These are phyloP conservation scores for Candida alai DNA, from an alignment of 805 yeast genomes.

Conservation along the genomic window DNA sequence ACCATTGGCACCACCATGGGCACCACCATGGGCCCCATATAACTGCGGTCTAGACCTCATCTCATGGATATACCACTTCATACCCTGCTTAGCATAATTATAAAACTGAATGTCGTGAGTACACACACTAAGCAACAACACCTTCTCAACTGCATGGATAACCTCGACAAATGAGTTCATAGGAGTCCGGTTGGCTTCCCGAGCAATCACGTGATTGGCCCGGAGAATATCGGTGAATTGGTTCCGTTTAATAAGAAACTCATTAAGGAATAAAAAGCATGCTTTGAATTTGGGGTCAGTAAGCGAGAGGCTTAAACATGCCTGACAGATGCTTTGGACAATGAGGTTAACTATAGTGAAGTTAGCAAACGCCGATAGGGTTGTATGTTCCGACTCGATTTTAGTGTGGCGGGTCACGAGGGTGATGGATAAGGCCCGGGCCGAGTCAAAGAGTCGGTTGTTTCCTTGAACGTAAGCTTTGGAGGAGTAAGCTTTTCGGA, in stretches of 20 bases:
- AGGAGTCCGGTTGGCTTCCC: constrained; percentile 8
- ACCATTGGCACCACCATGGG: too few relatives aligned
- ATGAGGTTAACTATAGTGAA: constrained; percentile 27
- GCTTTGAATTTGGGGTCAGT: constrained; percentile 35
- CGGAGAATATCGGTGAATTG: constrained; percentile 11
- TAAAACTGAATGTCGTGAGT: constrained; percentile 43
- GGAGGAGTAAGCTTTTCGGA: constrained; percentile 16
- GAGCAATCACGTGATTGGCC: constrained; percentile 12
- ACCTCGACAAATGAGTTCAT: constrained; percentile 13
- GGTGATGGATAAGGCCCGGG: constrained; percentile 28
- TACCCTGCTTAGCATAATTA: constrained; percentile 34
- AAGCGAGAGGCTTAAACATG: constrained; percentile 29
- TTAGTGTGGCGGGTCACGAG: constrained; percentile 19
- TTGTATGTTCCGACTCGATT: constrained; percentile 16
- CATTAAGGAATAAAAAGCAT: constrained; percentile 31
- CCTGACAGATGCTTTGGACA: constrained; percentile 32
- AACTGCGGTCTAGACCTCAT: constrained; percentile 6
- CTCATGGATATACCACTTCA: constrained; percentile 28
- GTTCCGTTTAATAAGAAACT: constrained; percentile 27
- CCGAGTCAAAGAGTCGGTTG: constrained; percentile 27
- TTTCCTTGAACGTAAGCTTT: constrained; percentile 13
- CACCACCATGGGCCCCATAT: constrained; percentile 4
- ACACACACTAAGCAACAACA: constrained; percentile 35
- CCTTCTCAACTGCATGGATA: constrained; percentile 32
- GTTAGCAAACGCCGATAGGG: constrained; percentile 24